phyloP scores from a whole-genome alignment of 352 stramenopile species.

The Paralagenidium karlingii region DNA sequence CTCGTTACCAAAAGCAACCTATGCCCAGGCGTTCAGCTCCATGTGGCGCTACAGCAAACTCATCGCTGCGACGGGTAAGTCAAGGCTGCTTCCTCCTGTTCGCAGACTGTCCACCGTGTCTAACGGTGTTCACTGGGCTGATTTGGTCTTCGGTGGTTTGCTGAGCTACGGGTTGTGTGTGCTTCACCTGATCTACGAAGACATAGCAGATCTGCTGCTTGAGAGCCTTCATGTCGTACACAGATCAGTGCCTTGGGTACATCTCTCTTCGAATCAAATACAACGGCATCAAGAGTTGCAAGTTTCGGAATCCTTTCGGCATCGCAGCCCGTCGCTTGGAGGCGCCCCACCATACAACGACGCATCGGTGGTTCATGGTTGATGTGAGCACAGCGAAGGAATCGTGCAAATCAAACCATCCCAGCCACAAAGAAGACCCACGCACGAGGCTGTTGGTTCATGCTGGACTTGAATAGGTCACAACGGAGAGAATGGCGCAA shows the following conservation, averaged over 20 bases:
- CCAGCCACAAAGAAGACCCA: too few relatives aligned
- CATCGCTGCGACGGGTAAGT: slow-evolving; percentile 12
- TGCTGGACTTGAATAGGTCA: too few relatives aligned
- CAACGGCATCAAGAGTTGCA: slow-evolving; percentile 11
- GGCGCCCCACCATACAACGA: too few relatives aligned
- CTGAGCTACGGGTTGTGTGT: slow-evolving; percentile 11
- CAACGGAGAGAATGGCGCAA: too few relatives aligned
- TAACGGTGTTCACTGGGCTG: neutral
- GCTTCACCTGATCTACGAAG: slow-evolving; percentile 1
- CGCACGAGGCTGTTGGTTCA: too few relatives aligned
- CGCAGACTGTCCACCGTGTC: neutral
- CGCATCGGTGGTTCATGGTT: too few relatives aligned
- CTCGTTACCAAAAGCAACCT: slow-evolving; percentile 15
- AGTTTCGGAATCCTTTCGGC: slow-evolving; percentile 9
- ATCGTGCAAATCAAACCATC: too few relatives aligned
- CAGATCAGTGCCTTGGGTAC: slow-evolving; percentile 11
- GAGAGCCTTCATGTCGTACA: slow-evolving; percentile 9
- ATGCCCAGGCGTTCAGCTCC: slow-evolving; percentile 15
- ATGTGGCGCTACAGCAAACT: slow-evolving; percentile 16
- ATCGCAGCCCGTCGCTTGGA: too few relatives aligned
- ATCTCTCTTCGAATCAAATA: slow-evolving; percentile 9
- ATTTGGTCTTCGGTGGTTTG: neutral
- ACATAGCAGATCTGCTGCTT: slow-evolving; percentile 5
- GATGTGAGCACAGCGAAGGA: too few relatives aligned
- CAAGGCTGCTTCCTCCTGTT: slow-evolving; percentile 6